Evolutionary conservation across 2,329 filamentous ascomycete genomes (phyloP), one percentile per base, ranked within the genome.

Genomic region (Ophiostoma ips): DNA sequence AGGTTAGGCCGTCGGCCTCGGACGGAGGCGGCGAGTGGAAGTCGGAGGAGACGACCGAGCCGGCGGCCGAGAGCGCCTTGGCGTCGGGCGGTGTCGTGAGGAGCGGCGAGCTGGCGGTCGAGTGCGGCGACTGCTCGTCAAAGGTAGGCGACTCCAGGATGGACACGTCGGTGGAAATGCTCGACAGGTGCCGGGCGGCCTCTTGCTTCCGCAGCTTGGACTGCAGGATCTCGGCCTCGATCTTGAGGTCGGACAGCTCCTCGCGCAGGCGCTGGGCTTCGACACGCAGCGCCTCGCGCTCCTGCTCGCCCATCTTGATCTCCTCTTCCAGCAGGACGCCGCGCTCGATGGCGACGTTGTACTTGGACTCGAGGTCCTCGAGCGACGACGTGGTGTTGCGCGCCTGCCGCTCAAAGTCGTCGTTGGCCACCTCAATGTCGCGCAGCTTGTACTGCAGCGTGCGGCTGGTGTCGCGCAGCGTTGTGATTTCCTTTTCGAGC

Each of bases 341-440:
- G 49, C 90, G 76, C 68, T 98, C 92, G 58, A 98, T 94, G 5
- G 89, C 80, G 51, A 94, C 79, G 64, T 95, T 96, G 67, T 92
- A 95, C 67, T 96, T 98, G 55, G 85, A 90, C 68, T 98, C 92
- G 65, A 98, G 74, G 62, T 98, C 92, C 68, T 98, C 92, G 55
- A 96, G 77, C 47, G 90, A 95, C 41, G 89, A 95, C 34, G 87
- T 89, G 28, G 90, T 95, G 66, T 95, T 92, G 59, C 92, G 82
- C 58, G 92, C 90, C 69, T 96, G 90, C 57, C 88, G 82, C 71
- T 98, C 92, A 63, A 90, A 95, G 66, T 98, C 92, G 71, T 98
- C 92, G 68, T 96, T 98, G 63, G 86, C 87, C 50, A 98, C 92
- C 67, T 98, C 92, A 59, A 90, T 95, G 64, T 98, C 92, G 58